Evolutionary conservation across 225 moss, liverwort and hornwort genomes (phyloP), one percentile per base, ranked within the genome.

Genomic region (Marchantia polymorpha): DNA sequence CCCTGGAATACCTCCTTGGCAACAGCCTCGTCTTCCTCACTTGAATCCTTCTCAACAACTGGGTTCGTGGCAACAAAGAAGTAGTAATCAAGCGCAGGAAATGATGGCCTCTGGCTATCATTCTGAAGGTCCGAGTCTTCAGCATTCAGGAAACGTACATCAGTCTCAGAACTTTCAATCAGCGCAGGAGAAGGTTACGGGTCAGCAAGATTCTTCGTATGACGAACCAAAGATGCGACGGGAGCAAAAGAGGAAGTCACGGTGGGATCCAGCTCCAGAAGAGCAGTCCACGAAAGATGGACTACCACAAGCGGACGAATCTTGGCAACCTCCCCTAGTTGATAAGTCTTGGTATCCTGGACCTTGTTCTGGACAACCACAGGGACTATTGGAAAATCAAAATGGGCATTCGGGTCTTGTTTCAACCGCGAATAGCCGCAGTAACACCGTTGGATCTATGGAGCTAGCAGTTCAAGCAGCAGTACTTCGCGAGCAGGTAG

Each of bases 401-500:
- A 94, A 90, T 82, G 94, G 91, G 49, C 88, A 87, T 74, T 53
- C 54, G 48, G 85, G 82, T 81, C 79, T 85, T 17, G 84, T 63
- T 81, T 55, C 75, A 5, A 31, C 55, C 26, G n/a, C 63, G 52
- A 84, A 86, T 70, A 86, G 72, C 72, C 91, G 88, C 81, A 85
- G 88, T 86, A 86, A 59, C 22, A 46, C 77, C 27, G 85, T 79
- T 56, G 80, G 88, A 85, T 84, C 85, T 46, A 90, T 96, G 82
- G 92, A 92, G 77, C 90, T 86, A 83, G 96, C 92, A 80, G 96
- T 96, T 70, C 94, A 96, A 86, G 91, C 89, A 81, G 96, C 96
- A 65, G 94, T 94, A 49, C 81, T 96, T 31, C 90, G 91, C 64
- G 96, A 96, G 80, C 96, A 91, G 91, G 91, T 91, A 72, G 26